Conservation (phyloP, 2,329 filamentous ascomycete genomes). For the Arachnopeziza araneosa region DNA sequence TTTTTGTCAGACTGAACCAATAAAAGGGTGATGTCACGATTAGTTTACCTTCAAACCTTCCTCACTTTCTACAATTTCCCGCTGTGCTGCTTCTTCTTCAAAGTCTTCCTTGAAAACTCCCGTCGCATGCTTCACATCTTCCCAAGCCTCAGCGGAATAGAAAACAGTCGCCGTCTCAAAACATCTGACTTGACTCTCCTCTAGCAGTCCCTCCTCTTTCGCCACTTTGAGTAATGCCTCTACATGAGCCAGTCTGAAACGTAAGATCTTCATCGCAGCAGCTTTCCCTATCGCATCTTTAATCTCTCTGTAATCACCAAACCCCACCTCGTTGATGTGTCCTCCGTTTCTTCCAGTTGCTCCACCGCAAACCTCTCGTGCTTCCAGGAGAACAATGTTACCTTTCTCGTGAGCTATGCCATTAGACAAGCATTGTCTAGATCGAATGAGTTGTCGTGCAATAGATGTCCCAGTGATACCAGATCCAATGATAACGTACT, state of each 20-base stretch:
- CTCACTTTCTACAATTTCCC: neutral
- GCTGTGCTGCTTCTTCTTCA: neutral
- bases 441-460: neutral
- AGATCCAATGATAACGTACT: conserved; percentile 1
- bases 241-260: neutral
- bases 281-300: conserved; percentile 9
- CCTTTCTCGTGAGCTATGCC: neutral
- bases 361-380: conserved; percentile 31
- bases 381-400: conserved; percentile 35
- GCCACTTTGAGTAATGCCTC: conserved; percentile 26
- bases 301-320: conserved; percentile 21
- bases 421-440: neutral
- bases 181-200: conserved; percentile 29
- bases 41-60: neutral
- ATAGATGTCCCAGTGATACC: conserved; percentile 2
- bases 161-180: conserved; percentile 37
- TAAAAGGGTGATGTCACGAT: neutral
- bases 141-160: conserved; percentile 17
- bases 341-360: conserved; percentile 39
- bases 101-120: neutral
- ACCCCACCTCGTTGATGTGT: conserved; percentile 17
- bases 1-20: neutral
- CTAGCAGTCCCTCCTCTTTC: conserved; percentile 24
- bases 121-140: neutral
- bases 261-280: conserved; percentile 8